Evolutionary conservation across 2,329 filamentous ascomycete genomes (phyloP).

Genomic region (Sarocladium kiliense): DNA sequence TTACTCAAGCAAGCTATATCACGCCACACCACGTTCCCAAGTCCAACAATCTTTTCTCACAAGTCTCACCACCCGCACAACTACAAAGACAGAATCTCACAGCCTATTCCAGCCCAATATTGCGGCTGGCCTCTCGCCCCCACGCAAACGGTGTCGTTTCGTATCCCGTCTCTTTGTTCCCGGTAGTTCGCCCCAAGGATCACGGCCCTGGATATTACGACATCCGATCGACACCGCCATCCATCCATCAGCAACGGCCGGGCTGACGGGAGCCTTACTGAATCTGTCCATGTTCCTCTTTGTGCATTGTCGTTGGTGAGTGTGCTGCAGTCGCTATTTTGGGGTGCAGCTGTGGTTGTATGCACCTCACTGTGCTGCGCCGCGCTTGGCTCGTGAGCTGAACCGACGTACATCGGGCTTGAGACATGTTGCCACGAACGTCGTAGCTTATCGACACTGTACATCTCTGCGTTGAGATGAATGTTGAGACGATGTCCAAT

Average conservation of each 20-base stretch:
- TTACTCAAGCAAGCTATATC: background rate
- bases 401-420: too few species aligned
- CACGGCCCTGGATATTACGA: background rate
- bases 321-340: background rate
- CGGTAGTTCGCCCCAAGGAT: too few species aligned
- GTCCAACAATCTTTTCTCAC: too few species aligned
- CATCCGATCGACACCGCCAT: background rate
- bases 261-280: constrained; percentile 1
- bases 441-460: background rate
- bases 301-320: background rate
- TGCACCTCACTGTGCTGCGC: background rate
- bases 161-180: background rate
- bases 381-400: constrained; percentile 1
- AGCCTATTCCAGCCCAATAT: background rate
- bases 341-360: background rate
- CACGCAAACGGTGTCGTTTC: too few species aligned
- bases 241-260: background rate
- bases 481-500: too few species aligned
- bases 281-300: background rate
- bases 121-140: too few species aligned
- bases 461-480: background rate
- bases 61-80: background rate
- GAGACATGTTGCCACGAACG: background rate
- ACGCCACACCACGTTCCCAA: too few species aligned
- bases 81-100: background rate